Evolutionary conservation across 352 stramenopile species (phyloP).

Genomic region (Phytophthora cajani): DNA sequence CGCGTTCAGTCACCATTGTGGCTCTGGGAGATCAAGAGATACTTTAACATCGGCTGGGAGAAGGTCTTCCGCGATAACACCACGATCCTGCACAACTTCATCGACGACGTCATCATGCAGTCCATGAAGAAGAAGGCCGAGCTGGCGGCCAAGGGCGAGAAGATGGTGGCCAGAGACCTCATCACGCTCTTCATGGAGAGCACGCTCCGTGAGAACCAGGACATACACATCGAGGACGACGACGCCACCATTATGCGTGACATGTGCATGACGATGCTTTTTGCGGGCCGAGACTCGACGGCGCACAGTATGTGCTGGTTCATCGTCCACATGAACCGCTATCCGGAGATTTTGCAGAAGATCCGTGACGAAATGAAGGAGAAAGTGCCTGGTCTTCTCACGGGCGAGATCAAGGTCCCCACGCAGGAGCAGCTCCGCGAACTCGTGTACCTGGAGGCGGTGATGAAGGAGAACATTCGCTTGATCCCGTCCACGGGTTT

Average conservation of each 20-base stretch:
- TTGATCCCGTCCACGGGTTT: conserved; percentile 64
- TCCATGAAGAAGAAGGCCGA: conserved; percentile 48
- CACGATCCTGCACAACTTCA: conserved; percentile 46
- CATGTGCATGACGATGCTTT: conserved; percentile 78
- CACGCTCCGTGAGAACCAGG: conserved; percentile 30
- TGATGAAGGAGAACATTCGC: conserved; percentile 65
- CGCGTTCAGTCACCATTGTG: conserved; percentile 41
- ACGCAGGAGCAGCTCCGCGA: conserved; percentile 51
- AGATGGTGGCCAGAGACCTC: conserved; percentile 51
- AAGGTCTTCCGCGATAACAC: conserved; percentile 44
- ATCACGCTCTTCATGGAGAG: conserved; percentile 49
- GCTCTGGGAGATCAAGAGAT: conserved; percentile 43
- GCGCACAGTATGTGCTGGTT: conserved; percentile 67
- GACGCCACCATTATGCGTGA: conserved; percentile 57
- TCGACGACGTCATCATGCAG: conserved; percentile 52
- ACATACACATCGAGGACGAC: conserved; percentile 27
- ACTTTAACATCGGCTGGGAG: conserved; percentile 47
- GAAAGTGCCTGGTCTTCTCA: conserved; percentile 41
- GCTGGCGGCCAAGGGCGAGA: conserved; percentile 54
- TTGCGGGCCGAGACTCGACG: conserved; percentile 75
- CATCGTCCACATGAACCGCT: conserved; percentile 61
- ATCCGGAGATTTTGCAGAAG: conserved; percentile 55
- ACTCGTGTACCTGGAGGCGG: conserved; percentile 65
- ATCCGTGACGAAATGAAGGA: conserved; percentile 58
- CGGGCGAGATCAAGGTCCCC: conserved; percentile 33